These are phyloP conservation scores for Westerdykella ornata DNA, from an alignment of 2,329 filamentous ascomycete genomes.

Conservation along the genomic window DNA sequence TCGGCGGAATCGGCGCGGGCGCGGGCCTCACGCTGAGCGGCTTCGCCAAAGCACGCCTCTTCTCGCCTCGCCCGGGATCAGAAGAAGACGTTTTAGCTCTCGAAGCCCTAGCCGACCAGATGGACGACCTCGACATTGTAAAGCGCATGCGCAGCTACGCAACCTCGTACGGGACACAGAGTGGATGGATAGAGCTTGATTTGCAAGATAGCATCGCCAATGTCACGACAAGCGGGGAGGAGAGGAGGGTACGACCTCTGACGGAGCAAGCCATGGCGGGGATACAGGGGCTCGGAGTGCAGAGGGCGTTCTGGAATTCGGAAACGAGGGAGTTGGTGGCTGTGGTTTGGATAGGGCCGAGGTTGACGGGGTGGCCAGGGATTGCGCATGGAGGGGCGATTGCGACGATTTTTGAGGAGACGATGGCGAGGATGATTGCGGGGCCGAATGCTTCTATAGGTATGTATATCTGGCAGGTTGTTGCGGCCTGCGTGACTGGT, in stretches of 20 bases:
- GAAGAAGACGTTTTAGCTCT: conserved; percentile 25
- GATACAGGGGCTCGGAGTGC: conserved; percentile 40
- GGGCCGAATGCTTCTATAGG: conserved; percentile 38
- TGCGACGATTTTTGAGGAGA: conserved; percentile 64
- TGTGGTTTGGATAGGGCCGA: conserved; percentile 63
- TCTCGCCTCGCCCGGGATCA: conserved; percentile 19
- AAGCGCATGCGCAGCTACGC: conserved; percentile 25
- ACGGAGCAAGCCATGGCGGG: conserved; percentile 34
- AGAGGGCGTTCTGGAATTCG: conserved; percentile 60
- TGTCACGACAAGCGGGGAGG: conserved; percentile 7
- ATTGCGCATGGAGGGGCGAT: conserved; percentile 65
- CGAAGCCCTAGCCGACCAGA: conserved; percentile 18
- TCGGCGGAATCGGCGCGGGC: not conserved
- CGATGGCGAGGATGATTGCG: conserved; percentile 58
- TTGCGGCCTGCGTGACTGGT: no score
- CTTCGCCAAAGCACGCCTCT: not conserved
- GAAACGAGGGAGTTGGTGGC: conserved; percentile 53
- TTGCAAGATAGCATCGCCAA: conserved; percentile 9
- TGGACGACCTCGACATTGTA: conserved; percentile 30
- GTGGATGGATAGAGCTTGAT: conserved; percentile 29
- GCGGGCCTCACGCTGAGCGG: not conserved
- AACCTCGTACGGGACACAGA: conserved; percentile 15
- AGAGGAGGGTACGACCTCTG: conserved; percentile 13
- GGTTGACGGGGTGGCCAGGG: conserved; percentile 61
- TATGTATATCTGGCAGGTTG: conserved; percentile 13